Base-by-base conservation (phyloP, 2,329 filamentous ascomycete species). In the Ambrosiella beaveri region DNA sequence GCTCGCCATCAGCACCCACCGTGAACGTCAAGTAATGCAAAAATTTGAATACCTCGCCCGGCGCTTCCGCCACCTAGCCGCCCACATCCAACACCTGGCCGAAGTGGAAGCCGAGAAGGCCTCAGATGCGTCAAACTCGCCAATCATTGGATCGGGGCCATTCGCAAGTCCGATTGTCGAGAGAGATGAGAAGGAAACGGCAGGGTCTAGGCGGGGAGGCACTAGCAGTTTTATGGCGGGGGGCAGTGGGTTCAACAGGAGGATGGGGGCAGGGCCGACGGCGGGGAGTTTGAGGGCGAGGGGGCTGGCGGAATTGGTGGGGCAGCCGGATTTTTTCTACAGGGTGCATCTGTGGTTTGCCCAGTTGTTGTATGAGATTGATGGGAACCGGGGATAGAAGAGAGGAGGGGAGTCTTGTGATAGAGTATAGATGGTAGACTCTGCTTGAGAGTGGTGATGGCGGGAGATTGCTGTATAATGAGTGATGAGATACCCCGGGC, bases 241-340 rank as follows among this genome's bases (percentile, higher is more conserved):
- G 13, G 73, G 75, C 62, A 50, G 53, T 9, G 78, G 77, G 44
- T 75, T 82, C 64, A 74, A 78, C 54, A 73, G 79, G 60, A 73
- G 80, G 37, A 80, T 80, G 74, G 77, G 76, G 36, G 77, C 75
- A 0, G 78, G 77, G 15, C 74, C 76, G 50, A 77, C 76, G 38
- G 74, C 79, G 37, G 51, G 35, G 13, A 73, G 75, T 19, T 72
- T 77, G 47, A 80, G 77, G 63, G 75, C 80, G 44, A 75, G 79
- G 45, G 81, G 82, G 2, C 69, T 85, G 54, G 79, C 82, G 0
- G 82, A 85, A 68, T 71, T 85, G 45, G 79, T 84, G 36, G 82
- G 82, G 17, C 71, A 80, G 63, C 80, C 82, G 3, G 81, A 85
- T 65, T 82, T 85, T 64, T 85, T 85, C 63, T 78, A 85, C 58